Evolutionary conservation across 83 land plant species (phyloP), one percentile per base, ranked within the genome.

Genomic region (Larix sibirica): DNA sequence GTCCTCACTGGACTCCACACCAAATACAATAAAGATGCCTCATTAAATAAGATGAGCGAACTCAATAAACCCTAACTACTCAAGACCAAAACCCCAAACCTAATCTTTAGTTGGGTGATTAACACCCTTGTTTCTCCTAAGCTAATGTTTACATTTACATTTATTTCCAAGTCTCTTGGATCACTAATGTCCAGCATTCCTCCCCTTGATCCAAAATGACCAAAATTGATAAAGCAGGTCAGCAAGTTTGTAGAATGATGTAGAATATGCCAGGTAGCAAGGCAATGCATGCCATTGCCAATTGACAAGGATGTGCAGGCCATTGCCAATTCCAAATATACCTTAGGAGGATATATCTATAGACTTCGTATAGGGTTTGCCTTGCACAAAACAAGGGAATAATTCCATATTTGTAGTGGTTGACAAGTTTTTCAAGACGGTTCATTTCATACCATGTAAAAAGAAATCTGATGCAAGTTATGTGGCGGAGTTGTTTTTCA

Each of bases 361-460:
- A 74, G 81, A 78, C 20, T 65, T 65, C 79, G 38, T 78, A 0
- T 17, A 78, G n/a, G 74, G 81, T 0, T 54, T 79, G 8, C 23
- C 85, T 14, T 44, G 24, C 23, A 17, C 85, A 56, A 54, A 65
- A 12, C 7, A 17, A 4, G 62, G 26, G 1, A 12, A 2, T 16
- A 71, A 83, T 65, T 74, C 47, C 0, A 47, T 83, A 44, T 77
- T 77, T 77, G 61, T 77, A 31, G 71, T 83, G 6, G 42, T 65
- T 6, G 75, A 79, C 64, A 63, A 50, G 13, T 83, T 78, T 54
- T 73, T 64, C 3, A 73, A 71, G 64, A 82, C 60, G 79, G 16
- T 5, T 0, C 83, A 82, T 59, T 82, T 66, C 42, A 82, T 82
- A n/a, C 78, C 65, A 21, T 82, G 83, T 6, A 75, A 82, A 21